phyloP scores from a whole-genome alignment of 179 eudicot species.

The Camellia oleifera region DNA sequence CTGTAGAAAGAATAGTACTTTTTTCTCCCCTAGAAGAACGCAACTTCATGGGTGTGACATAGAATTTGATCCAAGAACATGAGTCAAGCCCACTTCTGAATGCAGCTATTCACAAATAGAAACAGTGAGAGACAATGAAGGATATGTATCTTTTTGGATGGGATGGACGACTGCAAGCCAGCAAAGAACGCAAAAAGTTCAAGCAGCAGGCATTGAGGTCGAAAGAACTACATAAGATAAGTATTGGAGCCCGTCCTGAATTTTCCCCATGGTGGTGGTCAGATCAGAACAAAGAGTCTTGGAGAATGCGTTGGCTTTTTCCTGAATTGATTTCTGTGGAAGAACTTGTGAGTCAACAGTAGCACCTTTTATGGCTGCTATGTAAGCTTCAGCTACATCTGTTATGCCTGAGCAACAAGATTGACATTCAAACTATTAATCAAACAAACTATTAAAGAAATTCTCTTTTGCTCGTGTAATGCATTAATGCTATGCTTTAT shows the following conservation, averaged over 20 bases:
- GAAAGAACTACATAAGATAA: conserved; percentile 66
- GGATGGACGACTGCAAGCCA: not conserved
- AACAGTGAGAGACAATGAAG: not conserved
- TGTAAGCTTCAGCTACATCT: conserved; percentile 84
- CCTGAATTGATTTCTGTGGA: conserved; percentile 59
- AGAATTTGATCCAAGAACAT: not conserved
- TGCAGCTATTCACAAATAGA: conserved; percentile 30
- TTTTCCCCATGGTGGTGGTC: conserved; percentile 61
- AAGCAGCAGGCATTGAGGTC: conserved; percentile 70
- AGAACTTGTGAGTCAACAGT: conserved; percentile 42
- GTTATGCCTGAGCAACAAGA: conserved; percentile 60
- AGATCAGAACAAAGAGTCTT: conserved; percentile 60
- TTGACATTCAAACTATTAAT: conserved; percentile 13
- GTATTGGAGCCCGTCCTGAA: conserved; percentile 74
- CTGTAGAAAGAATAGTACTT: not conserved
- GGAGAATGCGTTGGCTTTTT: conserved; percentile 56
- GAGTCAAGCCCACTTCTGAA: not conserved
- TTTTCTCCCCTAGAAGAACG: not conserved
- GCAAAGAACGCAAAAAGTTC: conserved; percentile 12
- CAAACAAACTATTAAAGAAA: not conserved
- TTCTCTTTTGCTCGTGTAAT: not conserved
- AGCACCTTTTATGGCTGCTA: conserved; percentile 66
- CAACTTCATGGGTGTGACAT: not conserved
- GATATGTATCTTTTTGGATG: not conserved
- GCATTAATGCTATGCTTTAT: too few species aligned